Percentiles rank a stretch among this genome's conserved stretches.
Conservation (phyloP, 1,284 basidiomycete species). For the Xerocomus amazonicus region DNA sequence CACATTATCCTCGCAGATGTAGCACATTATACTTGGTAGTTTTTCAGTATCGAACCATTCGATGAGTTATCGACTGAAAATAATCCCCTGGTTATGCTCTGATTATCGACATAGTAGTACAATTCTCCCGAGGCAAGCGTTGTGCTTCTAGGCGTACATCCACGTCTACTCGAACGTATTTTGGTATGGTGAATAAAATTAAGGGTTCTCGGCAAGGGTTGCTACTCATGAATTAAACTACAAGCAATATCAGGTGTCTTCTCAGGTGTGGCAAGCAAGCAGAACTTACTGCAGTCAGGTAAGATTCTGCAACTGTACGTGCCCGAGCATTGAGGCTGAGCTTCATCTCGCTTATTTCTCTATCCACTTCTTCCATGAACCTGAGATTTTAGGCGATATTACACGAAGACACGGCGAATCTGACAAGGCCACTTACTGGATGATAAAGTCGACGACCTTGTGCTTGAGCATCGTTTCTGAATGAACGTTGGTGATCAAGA, state of each 20-base stretch:
- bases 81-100: slow-evolving; percentile 2
- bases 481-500: slow-evolving; percentile 97
- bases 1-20: slow-evolving; percentile 21
- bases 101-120: slow-evolving; percentile 14
- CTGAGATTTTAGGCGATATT: slow-evolving; percentile 35
- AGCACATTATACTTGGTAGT: slow-evolving; percentile 19
- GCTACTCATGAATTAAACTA: slow-evolving; percentile 24
- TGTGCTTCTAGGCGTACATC: slow-evolving; percentile 17
- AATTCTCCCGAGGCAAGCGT: slow-evolving; percentile 5
- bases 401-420: background rate
- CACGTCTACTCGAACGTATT: slow-evolving; percentile 18
- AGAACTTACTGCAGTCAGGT: slow-evolving; percentile 65
- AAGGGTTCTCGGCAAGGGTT: background rate
- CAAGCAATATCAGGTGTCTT: slow-evolving; percentile 5
- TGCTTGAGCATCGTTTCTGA: slow-evolving; percentile 98
- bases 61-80: slow-evolving; percentile 5
- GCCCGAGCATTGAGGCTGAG: slow-evolving; percentile 92
- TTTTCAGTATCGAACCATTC: slow-evolving; percentile 8
- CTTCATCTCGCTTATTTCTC: slow-evolving; percentile 89
- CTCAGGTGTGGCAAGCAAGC: background rate
- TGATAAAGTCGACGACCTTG: slow-evolving; percentile 99
- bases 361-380: slow-evolving; percentile 98
- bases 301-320: slow-evolving; percentile 94
- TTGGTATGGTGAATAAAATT: slow-evolving; percentile 13
- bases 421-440: slow-evolving; percentile 61